Evolutionary conservation across 164 flowering plant genomes (phyloP), one percentile per base, ranked within the genome.

Genomic region (Aristolochia californica): DNA sequence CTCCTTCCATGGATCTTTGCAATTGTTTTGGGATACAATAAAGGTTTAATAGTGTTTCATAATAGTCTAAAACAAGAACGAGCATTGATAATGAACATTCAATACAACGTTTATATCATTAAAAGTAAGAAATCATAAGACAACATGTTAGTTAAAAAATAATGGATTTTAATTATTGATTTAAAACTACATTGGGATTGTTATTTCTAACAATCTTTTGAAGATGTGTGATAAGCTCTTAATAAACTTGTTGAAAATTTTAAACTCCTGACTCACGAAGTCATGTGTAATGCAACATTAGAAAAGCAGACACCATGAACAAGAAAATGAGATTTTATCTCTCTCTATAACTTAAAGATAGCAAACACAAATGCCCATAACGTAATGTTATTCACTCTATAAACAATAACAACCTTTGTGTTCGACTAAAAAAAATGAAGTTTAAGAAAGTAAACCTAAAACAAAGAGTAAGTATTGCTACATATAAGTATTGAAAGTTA

Each of bases 401-500:
- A 34, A 12, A 34, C n/a, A n/a, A n/a, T n/a, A n/a, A 34, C 10
- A 28, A 28, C 30, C 30, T 28, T 28, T 7, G 7, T 7, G 7
- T 28, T 28, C 30, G 7, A 28, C 30, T 28, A 28, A 28, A 28
- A n/a, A n/a, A n/a, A 28, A 28, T 28, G 2, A 28, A 28, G 30
- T 28, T 7, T 2, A 28, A 28, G 4, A 28, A 28, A 28, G 30
- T 28, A 17, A 17, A 11, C 23, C 20, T n/a, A 5, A 47, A 47
- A 1, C 4, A 47, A 47, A 47, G 22, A 17, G 50, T 1, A 20
- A 20, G 50, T 47, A 47, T 20, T 4, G 20, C 7, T 17, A 68
- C 85, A 38, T 83, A 91, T 97, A 93, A 91, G 98, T 91, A 76
- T 94, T 88, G n/a, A n/a, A n/a, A n/a, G n/a, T n/a, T n/a, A n/a